Percentiles rank a stretch among this genome's conserved stretches.
Evolutionary conservation across 352 stramenopile genomes (phyloP).

Genomic region (Pythium periplocum): DNA sequence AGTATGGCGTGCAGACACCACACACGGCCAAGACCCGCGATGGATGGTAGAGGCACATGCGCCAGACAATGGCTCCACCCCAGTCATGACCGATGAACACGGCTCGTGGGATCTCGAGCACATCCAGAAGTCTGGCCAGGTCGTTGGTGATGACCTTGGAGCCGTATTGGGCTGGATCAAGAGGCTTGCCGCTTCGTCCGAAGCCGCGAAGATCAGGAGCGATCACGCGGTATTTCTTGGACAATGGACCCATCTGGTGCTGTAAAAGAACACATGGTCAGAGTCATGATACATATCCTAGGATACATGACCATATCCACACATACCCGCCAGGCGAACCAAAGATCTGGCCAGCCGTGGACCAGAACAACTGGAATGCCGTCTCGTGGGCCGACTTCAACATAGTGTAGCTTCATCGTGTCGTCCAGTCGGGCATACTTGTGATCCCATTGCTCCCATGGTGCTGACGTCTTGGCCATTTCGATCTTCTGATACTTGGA

Average conservation of each 20-base stretch:
- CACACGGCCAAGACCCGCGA: conserved; percentile 43
- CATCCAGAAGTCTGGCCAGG: conserved; percentile 28
- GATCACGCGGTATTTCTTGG: conserved; percentile 50
- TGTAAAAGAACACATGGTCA: conserved; percentile 8
- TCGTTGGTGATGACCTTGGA: conserved; percentile 44
- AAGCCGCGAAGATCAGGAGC: conserved; percentile 47
- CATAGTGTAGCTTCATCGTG: conserved; percentile 22
- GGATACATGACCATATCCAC: conserved; percentile 22
- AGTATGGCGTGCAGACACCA: conserved; percentile 55
- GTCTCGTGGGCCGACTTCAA: conserved; percentile 40
- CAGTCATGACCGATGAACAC: conserved; percentile 55
- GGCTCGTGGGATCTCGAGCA: conserved; percentile 11
- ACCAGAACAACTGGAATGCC: conserved; percentile 43
- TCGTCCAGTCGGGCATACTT: too few species aligned
- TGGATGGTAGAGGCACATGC: conserved; percentile 51
- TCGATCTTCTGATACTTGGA: background rate
- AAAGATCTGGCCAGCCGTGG: conserved; percentile 61
- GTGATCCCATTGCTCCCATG: too few species aligned
- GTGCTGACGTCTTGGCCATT: too few species aligned
- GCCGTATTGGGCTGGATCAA: conserved; percentile 34
- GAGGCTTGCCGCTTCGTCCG: conserved; percentile 36
- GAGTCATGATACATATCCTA: background rate
- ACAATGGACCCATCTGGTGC: conserved; percentile 46
- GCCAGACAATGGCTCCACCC: conserved; percentile 44
- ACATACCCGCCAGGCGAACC: conserved; percentile 52